Percentiles rank a stretch among this genome's conserved stretches.
These are phyloP conservation scores for Erodium maritimum DNA, from an alignment of 345 rosid genomes.

Conservation along the genomic window DNA sequence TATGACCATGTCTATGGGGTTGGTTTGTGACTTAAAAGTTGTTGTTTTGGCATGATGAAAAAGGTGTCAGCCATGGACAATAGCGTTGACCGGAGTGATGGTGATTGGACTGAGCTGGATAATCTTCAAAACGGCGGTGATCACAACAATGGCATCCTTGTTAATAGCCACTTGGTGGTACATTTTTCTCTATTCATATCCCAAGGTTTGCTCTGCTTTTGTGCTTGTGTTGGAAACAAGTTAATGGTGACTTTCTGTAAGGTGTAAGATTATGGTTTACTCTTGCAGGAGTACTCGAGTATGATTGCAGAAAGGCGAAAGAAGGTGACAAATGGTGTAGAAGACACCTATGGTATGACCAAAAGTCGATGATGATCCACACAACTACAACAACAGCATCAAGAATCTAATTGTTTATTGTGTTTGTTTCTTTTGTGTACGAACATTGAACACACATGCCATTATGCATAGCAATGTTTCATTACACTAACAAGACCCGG, in stretches of 20 bases:
- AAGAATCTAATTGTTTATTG: too few species aligned
- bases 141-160: slow-evolving; percentile 31
- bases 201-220: slow-evolving; percentile 44
- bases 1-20: too few species aligned
- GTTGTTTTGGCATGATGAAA: too few species aligned
- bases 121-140: slow-evolving; percentile 41
- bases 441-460: too few species aligned
- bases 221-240: too few species aligned
- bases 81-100: slow-evolving; percentile 49
- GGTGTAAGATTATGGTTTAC: too few species aligned
- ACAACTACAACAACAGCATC: too few species aligned
- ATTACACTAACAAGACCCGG: too few species aligned
- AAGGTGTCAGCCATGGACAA: slow-evolving; percentile 99
- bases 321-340: slow-evolving; percentile 55
- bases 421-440: too few species aligned
- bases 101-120: slow-evolving; percentile 60
- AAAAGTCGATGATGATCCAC: slow-evolving; percentile 31
- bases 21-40: not conserved
- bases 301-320: slow-evolving; percentile 75
- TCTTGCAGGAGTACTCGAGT: slow-evolving; percentile 48
- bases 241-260: too few species aligned
- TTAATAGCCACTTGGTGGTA: slow-evolving; percentile 72
- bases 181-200: slow-evolving; percentile 74
- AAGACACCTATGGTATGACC: slow-evolving; percentile 62
- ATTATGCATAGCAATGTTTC: too few species aligned